Percentiles rank a stretch among this genome's conserved stretches.
Conservation (phyloP, 495 filamentous ascomycete genomes). For the Penicilliopsis zonata region DNA sequence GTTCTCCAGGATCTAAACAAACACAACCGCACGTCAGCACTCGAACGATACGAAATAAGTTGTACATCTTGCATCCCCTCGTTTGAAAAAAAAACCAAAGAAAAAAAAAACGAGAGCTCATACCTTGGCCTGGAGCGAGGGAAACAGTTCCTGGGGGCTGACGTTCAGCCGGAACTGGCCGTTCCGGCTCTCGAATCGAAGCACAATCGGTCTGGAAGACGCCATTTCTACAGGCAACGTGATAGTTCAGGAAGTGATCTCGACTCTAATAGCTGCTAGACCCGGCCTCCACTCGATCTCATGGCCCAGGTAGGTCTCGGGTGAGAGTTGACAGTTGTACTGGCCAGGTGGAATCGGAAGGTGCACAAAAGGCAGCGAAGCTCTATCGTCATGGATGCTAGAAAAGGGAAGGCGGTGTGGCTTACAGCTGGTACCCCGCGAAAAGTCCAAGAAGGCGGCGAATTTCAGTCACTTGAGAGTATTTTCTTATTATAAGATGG, state of each 20-base stretch:
- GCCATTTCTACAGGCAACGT: conserved; percentile 27
- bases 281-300: conserved; percentile 3
- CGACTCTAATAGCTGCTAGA: conserved; percentile 10
- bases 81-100: background rate
- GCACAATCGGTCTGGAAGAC: conserved; percentile 27
- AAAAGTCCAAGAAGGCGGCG: too few species aligned
- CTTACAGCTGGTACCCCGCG: background rate
- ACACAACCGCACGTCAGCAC: conserved; percentile 3
- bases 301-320: background rate
- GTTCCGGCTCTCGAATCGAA: conserved; percentile 44
- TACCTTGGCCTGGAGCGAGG: conserved; percentile 33
- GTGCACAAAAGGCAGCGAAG: conserved; percentile 3
- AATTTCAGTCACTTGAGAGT: too few species aligned
- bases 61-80: background rate
- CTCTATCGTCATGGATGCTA: conserved; percentile 9
- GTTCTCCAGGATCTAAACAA: conserved; percentile 43
- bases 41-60: too few species aligned
- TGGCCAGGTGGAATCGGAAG: conserved; percentile 1
- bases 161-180: conserved; percentile 43
- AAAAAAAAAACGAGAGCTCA: background rate
- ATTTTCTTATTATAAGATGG: too few species aligned
- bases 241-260: too few species aligned
- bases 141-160: conserved; percentile 33
- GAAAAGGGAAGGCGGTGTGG: background rate
- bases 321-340: background rate